Conservation (phyloP, 495 filamentous ascomycete species). For the Penicillium silybi region DNA sequence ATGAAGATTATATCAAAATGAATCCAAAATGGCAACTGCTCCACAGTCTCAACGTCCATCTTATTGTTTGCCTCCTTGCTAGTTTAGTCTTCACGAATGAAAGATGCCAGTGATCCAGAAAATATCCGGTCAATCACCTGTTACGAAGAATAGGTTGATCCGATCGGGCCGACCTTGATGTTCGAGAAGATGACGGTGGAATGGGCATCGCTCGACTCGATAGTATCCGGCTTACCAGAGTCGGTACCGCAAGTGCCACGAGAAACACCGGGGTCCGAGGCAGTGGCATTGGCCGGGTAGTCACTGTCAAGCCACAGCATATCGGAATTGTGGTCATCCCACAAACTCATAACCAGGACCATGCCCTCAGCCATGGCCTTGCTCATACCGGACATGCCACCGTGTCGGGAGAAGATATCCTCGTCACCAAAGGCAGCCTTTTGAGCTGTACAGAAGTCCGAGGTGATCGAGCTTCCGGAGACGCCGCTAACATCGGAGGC, state of each 20-base stretch:
- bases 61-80: neutral
- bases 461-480: conserved; percentile 54
- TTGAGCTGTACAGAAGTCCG: conserved; percentile 57
- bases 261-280: conserved; percentile 57
- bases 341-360: conserved; percentile 73
- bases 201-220: conserved; percentile 53
- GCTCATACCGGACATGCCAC: conserved; percentile 58
- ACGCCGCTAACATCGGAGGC: conserved; percentile 50
- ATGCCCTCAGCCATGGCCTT: conserved; percentile 53
- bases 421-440: conserved; percentile 59
- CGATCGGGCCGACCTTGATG: conserved; percentile 65
- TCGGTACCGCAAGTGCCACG: conserved; percentile 64
- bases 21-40: neutral
- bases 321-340: conserved; percentile 72
- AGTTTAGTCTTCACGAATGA: neutral
- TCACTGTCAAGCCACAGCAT: conserved; percentile 84
- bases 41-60: neutral
- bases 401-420: conserved; percentile 54
- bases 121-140: neutral
- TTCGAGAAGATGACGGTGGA: conserved; percentile 63
- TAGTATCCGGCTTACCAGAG: conserved; percentile 56
- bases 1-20: neutral
- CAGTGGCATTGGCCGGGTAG: conserved; percentile 58
- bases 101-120: neutral
- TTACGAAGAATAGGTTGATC: conserved; percentile 52